These are phyloP conservation scores for Pseudogymnoascus sp. DNA, from an alignment of 2,329 filamentous ascomycete genomes.

Conservation along the genomic window DNA sequence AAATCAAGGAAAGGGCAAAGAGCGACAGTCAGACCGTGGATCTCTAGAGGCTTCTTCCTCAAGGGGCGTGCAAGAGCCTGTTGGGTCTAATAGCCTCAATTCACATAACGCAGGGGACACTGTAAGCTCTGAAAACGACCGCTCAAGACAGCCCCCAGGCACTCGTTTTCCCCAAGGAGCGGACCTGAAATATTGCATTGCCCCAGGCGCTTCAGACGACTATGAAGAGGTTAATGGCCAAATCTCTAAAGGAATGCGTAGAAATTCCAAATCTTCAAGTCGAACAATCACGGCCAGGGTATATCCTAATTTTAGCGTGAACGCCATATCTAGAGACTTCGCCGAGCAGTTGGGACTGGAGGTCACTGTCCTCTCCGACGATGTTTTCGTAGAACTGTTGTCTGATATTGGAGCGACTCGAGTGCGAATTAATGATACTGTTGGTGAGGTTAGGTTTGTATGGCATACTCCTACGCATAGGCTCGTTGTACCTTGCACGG, in stretches of 20 bases:
- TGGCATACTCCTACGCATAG: conserved; percentile 9
- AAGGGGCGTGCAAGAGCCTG: neutral
- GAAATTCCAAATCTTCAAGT: neutral
- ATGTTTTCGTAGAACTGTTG: neutral
- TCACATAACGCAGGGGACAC: neutral
- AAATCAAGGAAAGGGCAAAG: neutral
- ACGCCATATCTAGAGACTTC: neutral
- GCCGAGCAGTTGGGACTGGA: neutral
- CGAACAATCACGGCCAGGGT: neutral
- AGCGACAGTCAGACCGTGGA: neutral
- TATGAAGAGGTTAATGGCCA: neutral
- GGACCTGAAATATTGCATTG: neutral
- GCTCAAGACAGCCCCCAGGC: neutral
- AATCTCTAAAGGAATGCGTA: neutral
- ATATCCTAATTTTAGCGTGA: neutral
- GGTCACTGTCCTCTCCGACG: neutral
- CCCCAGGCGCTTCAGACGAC: neutral
- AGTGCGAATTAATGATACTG: neutral
- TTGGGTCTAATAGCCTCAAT: no score
- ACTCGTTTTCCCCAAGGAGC: neutral
- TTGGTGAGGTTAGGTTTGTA: neutral
- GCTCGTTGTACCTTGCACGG: neutral
- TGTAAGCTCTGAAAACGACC: neutral
- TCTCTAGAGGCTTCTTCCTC: neutral
- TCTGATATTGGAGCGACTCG: neutral